Base-by-base conservation (phyloP, 306 rosid genomes). In the Vigna hirtella region DNA sequence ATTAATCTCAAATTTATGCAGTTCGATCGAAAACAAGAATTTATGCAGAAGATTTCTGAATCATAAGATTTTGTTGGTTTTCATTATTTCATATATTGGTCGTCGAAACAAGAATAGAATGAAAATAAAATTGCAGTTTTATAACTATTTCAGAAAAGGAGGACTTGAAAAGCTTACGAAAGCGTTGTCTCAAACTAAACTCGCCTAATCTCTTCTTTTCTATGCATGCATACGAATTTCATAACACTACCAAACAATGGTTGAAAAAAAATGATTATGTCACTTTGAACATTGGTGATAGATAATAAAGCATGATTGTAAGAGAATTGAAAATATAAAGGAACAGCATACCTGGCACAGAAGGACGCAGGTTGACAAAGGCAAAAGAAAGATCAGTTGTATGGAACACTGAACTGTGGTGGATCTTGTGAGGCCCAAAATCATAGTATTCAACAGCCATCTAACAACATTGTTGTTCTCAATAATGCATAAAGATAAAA, bases 281-380 rank as follows among this genome's bases (percentile, higher is more conserved):
- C 36, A 28, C 63, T 52, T 47, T 38, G 76, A 48, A 64, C 38
- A 65, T 14, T 40, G 45, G 32, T 62, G 12, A 43, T 22, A 53
- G 16, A 32, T 34, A 53, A 43, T 24, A n/a, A 57, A 77, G 42
- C 56, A 73, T 78, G 65, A 63, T 57, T 12, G 30, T 26, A 17
- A 65, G 52, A 66, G 67, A 63, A 49, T 79, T 43, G 0, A 16
- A 26, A 59, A 28, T 3, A 36, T 32, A 20, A 34, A 24, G 38
- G 49, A 61, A 73, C 40, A 49, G 13, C 38, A 52, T 91, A 89
- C 98, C 98, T 28, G 93, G 93, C 85, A 87, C 77, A 78, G 58
- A 73, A 52, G 98, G 98, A 70, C 97, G 97, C 5, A 92, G 87
- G 72, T 94, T 92, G 71, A 94, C 98, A 80, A 88, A 53, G 79